These are phyloP conservation scores for Penicillium longicatenatum DNA, from an alignment of 495 filamentous ascomycete species.

Conservation along the genomic window DNA sequence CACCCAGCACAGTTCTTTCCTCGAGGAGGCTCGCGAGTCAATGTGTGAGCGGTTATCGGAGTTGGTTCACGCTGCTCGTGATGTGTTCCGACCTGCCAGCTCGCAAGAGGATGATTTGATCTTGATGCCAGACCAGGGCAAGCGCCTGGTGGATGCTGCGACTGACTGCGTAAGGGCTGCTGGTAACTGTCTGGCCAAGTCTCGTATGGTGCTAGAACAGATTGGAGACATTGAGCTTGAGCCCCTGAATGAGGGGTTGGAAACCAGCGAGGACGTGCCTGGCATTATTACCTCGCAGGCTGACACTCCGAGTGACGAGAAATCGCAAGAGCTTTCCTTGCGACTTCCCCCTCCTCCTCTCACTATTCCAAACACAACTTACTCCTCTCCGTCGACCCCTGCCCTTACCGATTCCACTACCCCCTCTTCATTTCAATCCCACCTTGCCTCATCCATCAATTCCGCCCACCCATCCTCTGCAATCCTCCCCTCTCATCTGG, in stretches of 20 bases:
- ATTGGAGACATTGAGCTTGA: constrained; percentile 95
- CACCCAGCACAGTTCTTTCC: constrained; percentile 57
- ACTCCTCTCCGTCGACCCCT: constrained; percentile 38
- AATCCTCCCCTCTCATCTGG: constrained; percentile 41
- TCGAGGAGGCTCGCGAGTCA: constrained; percentile 69
- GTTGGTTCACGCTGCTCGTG: constrained; percentile 75
- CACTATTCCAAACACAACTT: constrained; percentile 39
- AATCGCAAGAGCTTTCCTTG: constrained; percentile 32
- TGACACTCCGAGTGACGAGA: constrained; percentile 20
- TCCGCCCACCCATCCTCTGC: constrained; percentile 21
- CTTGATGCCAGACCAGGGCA: constrained; percentile 79
- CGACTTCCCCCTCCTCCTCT: constrained; percentile 46
- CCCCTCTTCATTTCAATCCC: constrained; percentile 45
- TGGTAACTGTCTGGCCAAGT: constrained; percentile 86
- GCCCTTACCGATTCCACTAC: constrained; percentile 45
- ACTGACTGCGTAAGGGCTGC: constrained; percentile 88
- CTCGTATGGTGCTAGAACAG: constrained; percentile 80
- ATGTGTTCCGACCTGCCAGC: constrained; percentile 66
- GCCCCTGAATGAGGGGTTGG: constrained; percentile 49
- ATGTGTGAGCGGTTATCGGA: constrained; percentile 82
- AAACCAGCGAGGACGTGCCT: constrained; percentile 12
- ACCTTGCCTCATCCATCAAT: constrained; percentile 22
- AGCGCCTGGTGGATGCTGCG: constrained; percentile 74
- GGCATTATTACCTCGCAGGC: constrained; percentile 12
- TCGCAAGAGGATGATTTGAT: constrained; percentile 68